These are phyloP conservation scores for Lactarius quietus DNA, from an alignment of 768 basidiomycete genomes.

Conservation along the genomic window DNA sequence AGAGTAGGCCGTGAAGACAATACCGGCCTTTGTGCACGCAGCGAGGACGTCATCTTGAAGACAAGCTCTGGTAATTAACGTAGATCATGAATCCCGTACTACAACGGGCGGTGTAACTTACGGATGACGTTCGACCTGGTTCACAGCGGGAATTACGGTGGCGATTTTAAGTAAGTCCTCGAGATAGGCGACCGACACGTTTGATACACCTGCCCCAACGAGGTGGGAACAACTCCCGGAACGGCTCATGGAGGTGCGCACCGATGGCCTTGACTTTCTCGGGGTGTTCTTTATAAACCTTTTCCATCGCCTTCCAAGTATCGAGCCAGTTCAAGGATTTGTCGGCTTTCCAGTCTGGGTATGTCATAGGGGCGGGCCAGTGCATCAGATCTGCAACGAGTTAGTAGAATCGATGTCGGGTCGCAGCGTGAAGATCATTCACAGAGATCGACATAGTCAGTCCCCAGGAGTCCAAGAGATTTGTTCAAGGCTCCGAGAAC, in stretches of 20 bases:
- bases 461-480: conserved; percentile 66
- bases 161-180: conserved; percentile 55
- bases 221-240: neutral
- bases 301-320: conserved; percentile 79
- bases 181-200: conserved; percentile 64
- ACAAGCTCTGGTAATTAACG: conserved; percentile 47
- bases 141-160: conserved; percentile 63
- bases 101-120: conserved; percentile 34
- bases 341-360: conserved; percentile 48
- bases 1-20: conserved; percentile 73
- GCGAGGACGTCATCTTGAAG: conserved; percentile 62
- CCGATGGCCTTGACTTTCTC: conserved; percentile 80
- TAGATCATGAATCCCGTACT: conserved; percentile 3
- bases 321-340: conserved; percentile 60
- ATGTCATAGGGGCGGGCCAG: conserved; percentile 81
- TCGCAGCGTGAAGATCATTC: conserved; percentile 24
- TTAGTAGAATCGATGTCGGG: neutral
- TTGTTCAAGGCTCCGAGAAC: conserved; percentile 59
- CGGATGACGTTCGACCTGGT: conserved; percentile 79
- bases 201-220: conserved; percentile 51
- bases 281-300: conserved; percentile 56
- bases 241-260: conserved; percentile 15
- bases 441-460: conserved; percentile 80
- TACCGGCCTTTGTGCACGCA: conserved; percentile 59
- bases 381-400: conserved; percentile 61